Evolutionary conservation across 2,329 filamentous ascomycete genomes (phyloP), one percentile per base, ranked within the genome.

Genomic region (Blastomyces silverae): DNA sequence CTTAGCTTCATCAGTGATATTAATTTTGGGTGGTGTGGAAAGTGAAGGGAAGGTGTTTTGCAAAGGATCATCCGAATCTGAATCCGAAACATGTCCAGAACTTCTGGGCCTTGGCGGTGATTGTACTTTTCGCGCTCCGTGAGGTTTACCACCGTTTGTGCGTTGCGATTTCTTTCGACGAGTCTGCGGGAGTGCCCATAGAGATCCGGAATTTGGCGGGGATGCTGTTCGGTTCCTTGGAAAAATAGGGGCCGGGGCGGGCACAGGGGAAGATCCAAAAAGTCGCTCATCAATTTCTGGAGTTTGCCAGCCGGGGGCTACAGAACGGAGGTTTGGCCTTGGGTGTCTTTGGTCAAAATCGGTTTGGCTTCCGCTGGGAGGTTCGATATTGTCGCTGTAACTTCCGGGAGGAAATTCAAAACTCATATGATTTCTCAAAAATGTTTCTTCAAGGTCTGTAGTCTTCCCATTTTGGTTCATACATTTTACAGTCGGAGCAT

Each of bases 21-120:
- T n/a, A 39, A 55, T 17, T 53, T 46, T 62, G 46, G 61, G 22
- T 20, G 61, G 48, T 44, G 48, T 74, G 20, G 72, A 68, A n/a
- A 71, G 72, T 15, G 72, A 70, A 64, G 72, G 70, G 34, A 71
- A 65, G 37, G 70, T 68, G 53, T 78, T 74, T 64, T 77, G 76
- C 62, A 79, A 70, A 56, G 77, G 77, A 65, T 79, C 77, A 67
- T 79, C 77, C n/a, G 77, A 79, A 66, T 79, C 77, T 10, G 65
- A 71, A 65, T 64, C 77, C 13, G 65, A 71, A 65, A 64, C 46
- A 10, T 56, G 31, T 34, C 20, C 17, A 56, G 59, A 67, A 25
- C 67, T 69, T 65, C 62, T 70, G 52, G 67, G 69, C 66, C 39
- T 66, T 62, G 34, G 2, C 13, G 25, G 11, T 28, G 4, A 66